A percentile compares a stretch with the other conserved stretches of the same genome.
These are phyloP conservation scores for Escallonia rubra DNA, from an alignment of 129 eudicot genomes.

Conservation along the genomic window DNA sequence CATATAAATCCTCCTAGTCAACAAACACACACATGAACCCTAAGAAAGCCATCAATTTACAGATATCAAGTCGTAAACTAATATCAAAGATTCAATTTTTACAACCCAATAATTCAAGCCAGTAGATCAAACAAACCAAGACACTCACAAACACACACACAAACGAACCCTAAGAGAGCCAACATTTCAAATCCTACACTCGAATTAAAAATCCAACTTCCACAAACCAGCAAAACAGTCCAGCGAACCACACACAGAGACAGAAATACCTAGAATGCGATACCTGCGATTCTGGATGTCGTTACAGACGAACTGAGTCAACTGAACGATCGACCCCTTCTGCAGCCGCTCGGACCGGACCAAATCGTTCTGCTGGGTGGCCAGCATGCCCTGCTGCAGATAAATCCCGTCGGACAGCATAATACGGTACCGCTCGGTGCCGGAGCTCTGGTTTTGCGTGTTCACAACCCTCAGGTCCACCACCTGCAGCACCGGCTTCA, in stretches of 20 bases:
- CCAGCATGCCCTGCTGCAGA: conserved; percentile 73
- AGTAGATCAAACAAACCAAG: background rate
- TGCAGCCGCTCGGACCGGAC: conserved; percentile 42
- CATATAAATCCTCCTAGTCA: no score
- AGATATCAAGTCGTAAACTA: background rate
- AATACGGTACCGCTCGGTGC: conserved; percentile 50
- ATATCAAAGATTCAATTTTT: background rate
- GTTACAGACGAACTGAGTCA: conserved; percentile 53
- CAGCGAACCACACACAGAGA: background rate
- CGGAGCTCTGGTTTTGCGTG: conserved; percentile 22
- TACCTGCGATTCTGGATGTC: conserved; percentile 53
- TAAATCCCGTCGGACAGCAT: conserved; percentile 62
- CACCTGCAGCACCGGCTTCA: conserved; percentile 69
- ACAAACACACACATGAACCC: no score
- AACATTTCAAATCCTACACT: no score
- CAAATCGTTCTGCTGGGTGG: conserved; percentile 60
- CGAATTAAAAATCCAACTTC: no score
- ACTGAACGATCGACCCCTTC: conserved; percentile 57
- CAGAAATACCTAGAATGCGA: background rate
- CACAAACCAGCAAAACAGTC: no score
- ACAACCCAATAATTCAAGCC: background rate
- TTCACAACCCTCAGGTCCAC: conserved; percentile 39
- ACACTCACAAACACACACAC: background rate
- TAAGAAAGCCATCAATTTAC: no score
- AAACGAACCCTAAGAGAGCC: background rate